Conservation (phyloP, 345 rosid species). For the Heritiera fomes region DNA sequence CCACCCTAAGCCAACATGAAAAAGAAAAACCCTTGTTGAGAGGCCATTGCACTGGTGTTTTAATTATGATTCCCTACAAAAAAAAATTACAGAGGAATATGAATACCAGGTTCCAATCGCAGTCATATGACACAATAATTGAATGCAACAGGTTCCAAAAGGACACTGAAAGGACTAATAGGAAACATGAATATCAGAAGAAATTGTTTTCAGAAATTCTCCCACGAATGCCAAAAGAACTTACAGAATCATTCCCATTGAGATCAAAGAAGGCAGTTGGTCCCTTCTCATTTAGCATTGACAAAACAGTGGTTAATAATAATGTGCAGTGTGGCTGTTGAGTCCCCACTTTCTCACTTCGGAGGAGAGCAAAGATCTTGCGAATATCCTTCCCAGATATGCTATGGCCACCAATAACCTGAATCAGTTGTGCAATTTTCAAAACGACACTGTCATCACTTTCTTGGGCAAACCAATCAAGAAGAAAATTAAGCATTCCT, state of each 20-base stretch:
- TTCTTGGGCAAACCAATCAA: slow-evolving; percentile 93
- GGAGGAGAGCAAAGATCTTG: slow-evolving; percentile 88
- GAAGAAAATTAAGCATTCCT: slow-evolving; percentile 92
- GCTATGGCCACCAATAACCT: slow-evolving; percentile 95
- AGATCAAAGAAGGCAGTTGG: slow-evolving; percentile 94
- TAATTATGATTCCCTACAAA: slow-evolving; percentile 76
- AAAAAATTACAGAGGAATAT: background rate
- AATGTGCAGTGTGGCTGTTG: slow-evolving; percentile 80
- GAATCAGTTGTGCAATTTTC: slow-evolving; percentile 83
- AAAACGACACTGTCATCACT: slow-evolving; percentile 65
- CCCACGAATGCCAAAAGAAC: slow-evolving; percentile 30
- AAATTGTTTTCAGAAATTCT: background rate
- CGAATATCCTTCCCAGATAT: slow-evolving; percentile 98
- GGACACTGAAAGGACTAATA: slow-evolving; percentile 10
- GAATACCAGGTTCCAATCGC: slow-evolving; percentile 6
- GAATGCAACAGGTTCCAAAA: background rate
- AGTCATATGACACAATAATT: background rate
- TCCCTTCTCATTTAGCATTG: slow-evolving; percentile 97
- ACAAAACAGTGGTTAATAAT: slow-evolving; percentile 69
- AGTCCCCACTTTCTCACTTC: slow-evolving; percentile 87
- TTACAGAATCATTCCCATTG: slow-evolving; percentile 86
- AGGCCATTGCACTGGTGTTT: slow-evolving; percentile 93
- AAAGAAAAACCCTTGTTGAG: slow-evolving; percentile 86
- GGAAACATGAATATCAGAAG: background rate
- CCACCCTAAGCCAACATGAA: slow-evolving; percentile 97